Base-by-base conservation (phyloP, 768 basidiomycete species). In the Kwoniella heveanensis region DNA sequence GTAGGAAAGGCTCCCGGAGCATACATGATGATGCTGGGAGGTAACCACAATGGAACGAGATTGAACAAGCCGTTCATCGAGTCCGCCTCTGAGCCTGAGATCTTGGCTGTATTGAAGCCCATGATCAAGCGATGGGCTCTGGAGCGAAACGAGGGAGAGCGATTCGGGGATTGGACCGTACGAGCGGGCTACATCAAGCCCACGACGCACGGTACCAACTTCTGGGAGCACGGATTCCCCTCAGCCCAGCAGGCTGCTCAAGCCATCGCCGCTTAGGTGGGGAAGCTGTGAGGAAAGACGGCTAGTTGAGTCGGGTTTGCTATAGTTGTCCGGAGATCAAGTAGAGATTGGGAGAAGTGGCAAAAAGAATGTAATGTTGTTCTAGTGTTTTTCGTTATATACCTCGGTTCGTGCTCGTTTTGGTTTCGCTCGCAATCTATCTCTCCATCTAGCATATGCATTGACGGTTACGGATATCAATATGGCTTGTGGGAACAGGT, bases 121-220 rank as follows among this genome's bases (percentile, higher is more conserved):
- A 93, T 99, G 90, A 95, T 99, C 85, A 92, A 91, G 80, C 84
- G 85, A 62, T 99, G 92, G 77, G 92, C 95, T 0, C 82, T 90
- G 26, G 93, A 97, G 79, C 84, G 95, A 50, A 81, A 83, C 2
- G 88, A 90, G 9, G 92, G 91, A 29, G 96, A 99, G 81, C 88
- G 83, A 60, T 98, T 99, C 74, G 96, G 96, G 30, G 96, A 98
- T 80, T 99, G 90, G 79, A 91, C 91, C 30, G 89, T 99, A 66
- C 85, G 95, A 51, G 89, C 87, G 25, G 92, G 94, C 48, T 92
- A 94, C 74, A 92, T 98, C 68, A 85, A 90, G 36, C 85, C 90
- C 1, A 93, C 91, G 0, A 89, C 86, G 1, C 85, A 88, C 37
- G 94, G 94, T 19, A 90, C 85, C 71, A 83, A 86, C 52, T 97